Conservation (phyloP, 176 grass and related monocot genomes). For the Carex cristatella region DNA sequence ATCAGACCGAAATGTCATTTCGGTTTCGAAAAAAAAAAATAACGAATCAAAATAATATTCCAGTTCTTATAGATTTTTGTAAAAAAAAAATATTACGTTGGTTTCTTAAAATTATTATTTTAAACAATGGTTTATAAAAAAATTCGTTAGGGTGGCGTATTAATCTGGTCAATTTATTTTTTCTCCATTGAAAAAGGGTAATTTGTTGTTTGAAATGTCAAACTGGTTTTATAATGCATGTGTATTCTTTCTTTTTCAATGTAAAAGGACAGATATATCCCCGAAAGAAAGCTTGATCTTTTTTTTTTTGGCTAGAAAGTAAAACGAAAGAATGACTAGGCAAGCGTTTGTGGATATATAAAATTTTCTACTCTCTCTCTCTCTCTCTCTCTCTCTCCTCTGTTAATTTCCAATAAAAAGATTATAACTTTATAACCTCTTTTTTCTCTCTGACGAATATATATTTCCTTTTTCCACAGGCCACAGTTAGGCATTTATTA, state of each 20-base stretch:
- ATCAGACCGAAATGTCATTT: too few species aligned
- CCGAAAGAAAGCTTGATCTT: background rate
- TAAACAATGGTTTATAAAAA: too few species aligned
- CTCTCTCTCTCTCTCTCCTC: background rate
- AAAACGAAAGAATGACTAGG: background rate
- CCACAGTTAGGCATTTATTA: constrained; percentile 5
- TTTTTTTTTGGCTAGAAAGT: background rate
- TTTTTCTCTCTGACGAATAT: constrained; percentile 9
- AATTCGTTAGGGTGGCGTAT: background rate
- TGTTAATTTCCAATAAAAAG: constrained; percentile 1
- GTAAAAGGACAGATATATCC: constrained; percentile 8
- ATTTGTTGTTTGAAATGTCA: background rate
- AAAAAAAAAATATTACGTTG: too few species aligned
- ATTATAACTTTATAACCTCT: too few species aligned
- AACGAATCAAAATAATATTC: too few species aligned
- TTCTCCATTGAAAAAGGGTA: background rate
- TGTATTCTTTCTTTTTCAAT: background rate
- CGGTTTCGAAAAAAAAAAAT: too few species aligned
- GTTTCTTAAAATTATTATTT: too few species aligned
- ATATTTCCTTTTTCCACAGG: background rate
- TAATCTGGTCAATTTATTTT: background rate
- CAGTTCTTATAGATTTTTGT: too few species aligned
- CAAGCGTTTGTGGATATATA: background rate
- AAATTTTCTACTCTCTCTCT: background rate
- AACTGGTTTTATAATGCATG: background rate